Conservation (phyloP, 768 basidiomycete genomes). For the Chiua virens region DNA sequence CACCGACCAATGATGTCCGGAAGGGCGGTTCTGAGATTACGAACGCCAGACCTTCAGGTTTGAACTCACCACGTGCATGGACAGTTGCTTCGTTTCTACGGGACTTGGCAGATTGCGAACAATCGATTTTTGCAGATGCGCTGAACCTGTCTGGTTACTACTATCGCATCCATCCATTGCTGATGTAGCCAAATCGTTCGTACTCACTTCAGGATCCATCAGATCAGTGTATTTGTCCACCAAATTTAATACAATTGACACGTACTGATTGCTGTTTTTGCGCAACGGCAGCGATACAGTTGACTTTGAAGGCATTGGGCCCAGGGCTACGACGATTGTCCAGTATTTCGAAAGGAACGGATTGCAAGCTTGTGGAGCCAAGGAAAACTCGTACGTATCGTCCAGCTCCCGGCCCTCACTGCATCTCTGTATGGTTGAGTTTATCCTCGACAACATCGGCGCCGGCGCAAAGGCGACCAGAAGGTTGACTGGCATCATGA, state of each 20-base stretch:
- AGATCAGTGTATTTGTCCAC: conserved; percentile 10
- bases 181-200: too few species aligned
- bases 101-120: conserved; percentile 75
- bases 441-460: conserved; percentile 71
- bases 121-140: conserved; percentile 89
- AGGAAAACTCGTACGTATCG: conserved; percentile 61
- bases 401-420: conserved; percentile 18
- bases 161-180: too few species aligned
- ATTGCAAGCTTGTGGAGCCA: conserved; percentile 55
- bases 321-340: conserved; percentile 59
- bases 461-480: conserved; percentile 66
- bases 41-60: too few species aligned
- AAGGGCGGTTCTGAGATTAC: too few species aligned
- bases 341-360: conserved; percentile 78
- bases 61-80: conserved; percentile 88
- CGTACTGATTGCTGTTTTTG: conserved; percentile 67
- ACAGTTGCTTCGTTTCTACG: conserved; percentile 74
- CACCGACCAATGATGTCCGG: too few species aligned
- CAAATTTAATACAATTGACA: too few species aligned
- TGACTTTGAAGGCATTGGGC: conserved; percentile 68
- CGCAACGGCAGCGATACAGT: conserved; percentile 72
- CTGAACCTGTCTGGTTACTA: conserved; percentile 1
- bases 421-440: conserved; percentile 46
- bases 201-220: conserved; percentile 40
- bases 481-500: conserved; percentile 59